Evolutionary conservation across 2,329 filamentous ascomycete species (phyloP).

Genomic region (Colletotrichum sp.): DNA sequence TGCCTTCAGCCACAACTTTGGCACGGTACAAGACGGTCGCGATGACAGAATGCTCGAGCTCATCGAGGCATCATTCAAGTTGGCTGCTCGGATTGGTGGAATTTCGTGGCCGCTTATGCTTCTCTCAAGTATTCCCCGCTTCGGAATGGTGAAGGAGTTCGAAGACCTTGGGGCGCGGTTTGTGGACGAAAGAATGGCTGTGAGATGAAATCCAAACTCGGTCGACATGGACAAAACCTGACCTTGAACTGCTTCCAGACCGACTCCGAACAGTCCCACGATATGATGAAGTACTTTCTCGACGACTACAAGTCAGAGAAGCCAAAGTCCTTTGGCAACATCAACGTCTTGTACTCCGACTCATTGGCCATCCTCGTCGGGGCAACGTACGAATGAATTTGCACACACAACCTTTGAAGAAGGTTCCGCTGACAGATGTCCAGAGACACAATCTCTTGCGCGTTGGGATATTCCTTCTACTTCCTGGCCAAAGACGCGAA

Average conservation of each 20-base stretch:
- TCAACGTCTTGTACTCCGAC: conserved; percentile 26
- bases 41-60: conserved; percentile 26
- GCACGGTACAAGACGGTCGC: conserved; percentile 25
- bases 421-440: neutral
- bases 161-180: conserved; percentile 53
- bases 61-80: conserved; percentile 25
- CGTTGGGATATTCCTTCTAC: conserved; percentile 20
- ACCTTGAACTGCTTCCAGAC: neutral
- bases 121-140: conserved; percentile 2
- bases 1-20: conserved; percentile 28
- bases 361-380: conserved; percentile 25
- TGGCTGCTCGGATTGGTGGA: conserved; percentile 21
- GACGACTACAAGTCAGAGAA: conserved; percentile 25
- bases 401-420: accelerated
- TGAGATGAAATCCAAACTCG: neutral
- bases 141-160: conserved; percentile 23
- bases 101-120: conserved; percentile 27
- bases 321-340: conserved; percentile 24
- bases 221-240: neutral
- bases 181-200: conserved; percentile 25
- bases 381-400: conserved; percentile 17
- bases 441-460: conserved; percentile 23
- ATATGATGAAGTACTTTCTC: conserved; percentile 29
- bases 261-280: conserved; percentile 24
- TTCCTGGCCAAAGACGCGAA: conserved; percentile 13